A percentile compares a stretch with the other conserved stretches of the same genome.
phyloP scores from a whole-genome alignment of 768 basidiomycete species.

The Calvatia gigantea region DNA sequence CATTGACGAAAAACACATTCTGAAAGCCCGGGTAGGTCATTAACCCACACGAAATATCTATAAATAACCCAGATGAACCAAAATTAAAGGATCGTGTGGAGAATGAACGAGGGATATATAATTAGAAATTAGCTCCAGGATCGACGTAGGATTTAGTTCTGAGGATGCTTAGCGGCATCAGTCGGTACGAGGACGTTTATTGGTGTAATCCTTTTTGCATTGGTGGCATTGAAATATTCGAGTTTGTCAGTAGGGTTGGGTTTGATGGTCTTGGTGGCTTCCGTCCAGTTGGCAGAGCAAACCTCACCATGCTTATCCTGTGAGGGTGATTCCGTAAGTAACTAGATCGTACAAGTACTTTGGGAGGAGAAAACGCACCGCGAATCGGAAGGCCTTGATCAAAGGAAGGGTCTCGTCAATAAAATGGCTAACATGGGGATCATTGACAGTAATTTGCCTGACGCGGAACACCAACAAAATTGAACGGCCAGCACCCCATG shows the following conservation, averaged over 20 bases:
- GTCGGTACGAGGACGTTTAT: constrained; percentile 58
- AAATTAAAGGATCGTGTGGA: not conserved
- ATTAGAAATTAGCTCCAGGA: not conserved
- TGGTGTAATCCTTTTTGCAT: constrained; percentile 34
- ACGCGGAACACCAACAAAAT: no score
- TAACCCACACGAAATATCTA: no score
- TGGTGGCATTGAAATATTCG: constrained; percentile 61
- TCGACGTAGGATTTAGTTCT: not conserved
- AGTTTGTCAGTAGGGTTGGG: constrained; percentile 67
- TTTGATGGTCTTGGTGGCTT: constrained; percentile 81
- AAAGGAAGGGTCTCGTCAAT: constrained; percentile 92
- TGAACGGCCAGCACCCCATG: no score
- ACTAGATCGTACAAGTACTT: not conserved
- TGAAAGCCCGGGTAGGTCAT: no score
- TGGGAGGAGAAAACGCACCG: constrained; percentile 43
- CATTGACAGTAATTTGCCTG: constrained; percentile 86
- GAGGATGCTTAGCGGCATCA: constrained; percentile 22
- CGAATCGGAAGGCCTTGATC: constrained; percentile 91
- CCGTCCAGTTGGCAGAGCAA: constrained; percentile 88
- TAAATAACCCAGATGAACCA: not conserved
- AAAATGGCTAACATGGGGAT: constrained; percentile 89
- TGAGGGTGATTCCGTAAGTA: no score
- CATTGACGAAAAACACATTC: no score
- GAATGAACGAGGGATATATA: not conserved
- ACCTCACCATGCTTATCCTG: constrained; percentile 90